Base-by-base conservation (phyloP, 257 asterid species). In the Primulina tabacum region DNA sequence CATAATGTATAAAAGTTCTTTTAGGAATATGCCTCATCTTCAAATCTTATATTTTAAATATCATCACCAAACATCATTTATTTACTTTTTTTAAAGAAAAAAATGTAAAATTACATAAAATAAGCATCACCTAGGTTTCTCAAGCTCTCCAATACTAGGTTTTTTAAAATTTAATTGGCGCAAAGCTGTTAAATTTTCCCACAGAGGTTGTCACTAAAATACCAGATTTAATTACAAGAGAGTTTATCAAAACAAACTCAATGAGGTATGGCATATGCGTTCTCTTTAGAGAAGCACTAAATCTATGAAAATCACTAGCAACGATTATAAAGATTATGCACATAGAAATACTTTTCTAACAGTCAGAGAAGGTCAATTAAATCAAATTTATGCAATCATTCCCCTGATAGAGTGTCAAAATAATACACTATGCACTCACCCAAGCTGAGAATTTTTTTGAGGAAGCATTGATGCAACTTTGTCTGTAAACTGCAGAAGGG, bases 401-500 rank as follows among this genome's bases (percentile, higher is more conserved):
- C 10, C 43, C 21, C 50, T 16, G 12, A 55, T 52, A 63, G 24
- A 56, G 73, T 74, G 58, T 65, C 60, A 67, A 57, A 63, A 62
- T 28, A 50, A 71, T 47, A 73, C 33, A 53, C 34, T 69, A 74
- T 50, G 80, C 56, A 68, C 99, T 86, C 86, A 94, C 99, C 97
- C 86, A 75, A 84, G 96, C 78, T 92, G 97, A 67, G 94, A 85
- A 73, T 82, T 85, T 76, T 94, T 94, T 75, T 89, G 93, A 81
- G 99, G 99, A 77, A 94, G 92, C 92, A 94, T 82, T 70, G 95
- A 85, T 75, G 96, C 89, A 75, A 94, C 88, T 88, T 88, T 94
- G 77, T 94, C 96, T 2, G 93, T 89, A 66, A 94, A 94, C 97
- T 94, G 91, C 89, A 82, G 70, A 74, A 47, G 52, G 69, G 61